Percentiles rank a stretch among this genome's conserved stretches.
phyloP scores from a whole-genome alignment of 371 early-diverging fungal genomes.

The Batkoa obscura region DNA sequence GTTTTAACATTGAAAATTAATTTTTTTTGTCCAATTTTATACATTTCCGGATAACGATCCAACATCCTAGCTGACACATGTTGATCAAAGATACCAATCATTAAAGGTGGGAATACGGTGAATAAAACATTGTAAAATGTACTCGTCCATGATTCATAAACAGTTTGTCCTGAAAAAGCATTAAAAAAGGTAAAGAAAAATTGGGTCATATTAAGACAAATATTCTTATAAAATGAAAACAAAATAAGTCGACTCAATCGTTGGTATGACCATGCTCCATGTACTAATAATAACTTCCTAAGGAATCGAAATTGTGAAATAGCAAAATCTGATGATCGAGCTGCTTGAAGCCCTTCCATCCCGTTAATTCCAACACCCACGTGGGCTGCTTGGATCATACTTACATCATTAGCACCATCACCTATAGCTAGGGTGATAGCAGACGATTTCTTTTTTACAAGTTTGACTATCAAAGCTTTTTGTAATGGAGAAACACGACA shows the following conservation, averaged over 20 bases:
- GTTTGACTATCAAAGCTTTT: constrained; percentile 83
- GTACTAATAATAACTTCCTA: constrained; percentile 74
- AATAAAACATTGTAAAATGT: constrained; percentile 80
- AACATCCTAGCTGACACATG: constrained; percentile 78
- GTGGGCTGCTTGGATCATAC: constrained; percentile 95
- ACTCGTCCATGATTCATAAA: constrained; percentile 89
- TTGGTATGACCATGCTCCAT: constrained; percentile 88
- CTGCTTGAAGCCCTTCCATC: constrained; percentile 92
- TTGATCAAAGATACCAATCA: constrained; percentile 87
- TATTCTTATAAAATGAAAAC: constrained; percentile 92
- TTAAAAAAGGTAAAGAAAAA: constrained; percentile 89
- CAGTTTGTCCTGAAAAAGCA: constrained; percentile 76
- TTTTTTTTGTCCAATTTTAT: constrained; percentile 73
- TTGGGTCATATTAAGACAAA: constrained; percentile 89
- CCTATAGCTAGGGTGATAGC: constrained; percentile 79
- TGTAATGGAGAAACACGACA: constrained; percentile 89
- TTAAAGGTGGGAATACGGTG: constrained; percentile 72
- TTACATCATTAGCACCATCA: constrained; percentile 98
- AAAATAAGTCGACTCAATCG: constrained; percentile 69
- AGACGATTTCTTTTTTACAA: constrained; percentile 55
- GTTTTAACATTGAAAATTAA: constrained; percentile 81
- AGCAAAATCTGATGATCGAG: constrained; percentile 89
- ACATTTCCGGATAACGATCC: constrained; percentile 92
- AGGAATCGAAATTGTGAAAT: constrained; percentile 85
- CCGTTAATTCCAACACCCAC: constrained; percentile 95